Evolutionary conservation across 1,139 yeast species (phyloP).

Genomic region (Blastobotrys elegans): DNA sequence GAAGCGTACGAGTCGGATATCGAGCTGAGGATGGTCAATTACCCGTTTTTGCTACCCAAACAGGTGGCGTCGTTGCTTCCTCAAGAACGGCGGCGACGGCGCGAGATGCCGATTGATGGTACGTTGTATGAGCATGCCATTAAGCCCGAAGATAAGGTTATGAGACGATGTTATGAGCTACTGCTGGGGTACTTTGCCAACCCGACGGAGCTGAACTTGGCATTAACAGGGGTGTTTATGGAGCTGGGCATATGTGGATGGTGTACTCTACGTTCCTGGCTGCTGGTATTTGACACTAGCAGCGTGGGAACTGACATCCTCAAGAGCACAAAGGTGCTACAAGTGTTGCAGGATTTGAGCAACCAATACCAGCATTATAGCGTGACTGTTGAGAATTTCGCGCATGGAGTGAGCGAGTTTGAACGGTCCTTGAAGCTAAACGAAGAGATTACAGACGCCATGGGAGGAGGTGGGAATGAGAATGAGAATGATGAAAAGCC

Average conservation of each 20-base stretch:
- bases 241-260: slow-evolving; percentile 25
- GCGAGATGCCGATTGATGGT: slow-evolving; percentile 2
- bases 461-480: too few relatives aligned
- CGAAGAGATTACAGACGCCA: slow-evolving; percentile 14
- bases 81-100: slow-evolving; percentile 15
- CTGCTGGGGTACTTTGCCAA: slow-evolving; percentile 25
- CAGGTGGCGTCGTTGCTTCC: slow-evolving; percentile 12
- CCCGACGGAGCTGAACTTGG: slow-evolving; percentile 25
- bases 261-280: slow-evolving; percentile 24
- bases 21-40: slow-evolving; percentile 19
- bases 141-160: slow-evolving; percentile 19
- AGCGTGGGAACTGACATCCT: background rate
- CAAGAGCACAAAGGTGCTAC: slow-evolving; percentile 13
- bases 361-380: slow-evolving; percentile 16
- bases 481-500: background rate
- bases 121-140: slow-evolving; percentile 17
- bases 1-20: slow-evolving; percentile 20
- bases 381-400: slow-evolving; percentile 17
- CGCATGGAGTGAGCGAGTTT: slow-evolving; percentile 18
- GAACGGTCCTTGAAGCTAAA: slow-evolving; percentile 16
- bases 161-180: slow-evolving; percentile 16
- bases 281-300: slow-evolving; percentile 16
- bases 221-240: slow-evolving; percentile 24
- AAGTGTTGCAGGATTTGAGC: slow-evolving; percentile 15
- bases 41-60: slow-evolving; percentile 18